Evolutionary conservation across 164 flowering plant genomes (phyloP), one percentile per base, ranked within the genome.

Genomic region (Aristolochia contorta): DNA sequence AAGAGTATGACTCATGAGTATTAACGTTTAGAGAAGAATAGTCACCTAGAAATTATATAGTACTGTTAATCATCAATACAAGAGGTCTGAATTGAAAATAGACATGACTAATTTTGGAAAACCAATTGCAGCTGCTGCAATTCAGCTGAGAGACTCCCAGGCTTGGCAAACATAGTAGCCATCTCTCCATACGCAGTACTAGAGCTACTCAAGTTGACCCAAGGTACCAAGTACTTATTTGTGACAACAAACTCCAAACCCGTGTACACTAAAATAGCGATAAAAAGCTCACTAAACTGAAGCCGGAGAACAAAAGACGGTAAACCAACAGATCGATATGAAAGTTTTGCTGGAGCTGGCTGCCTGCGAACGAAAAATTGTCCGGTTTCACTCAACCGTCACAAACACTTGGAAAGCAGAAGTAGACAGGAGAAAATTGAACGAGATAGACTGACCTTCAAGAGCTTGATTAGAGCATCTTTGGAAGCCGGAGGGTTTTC

Each of bases 391-490:
- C 8, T 41, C 50, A 21, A 16, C 10, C 16, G 21, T 21, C 37
- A 33, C 30, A 46, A 45, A 46, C 14, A 13, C 33, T 57, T 16
- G 8, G 37, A 23, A 21, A 25, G 8, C 49, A 57, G 48, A 45
- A 53, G 2, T 23, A 48, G 47, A 50, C 61, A 16, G 10, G 7
- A 21, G 54, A 43, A n/a, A 24, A 49, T 4, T 16, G 3, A 57
- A 14, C n/a, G 50, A 1, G 0, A 23, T 58, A 41, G 55, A 64
- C 66, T 50, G 0, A 88, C 98, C 91, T 87, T 86, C 22, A 89
- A 67, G 61, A 92, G 90, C 82, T 87, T 83, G 63, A 84, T 56
- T 22, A 92, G 84, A 45, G 81, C 71, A 65, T 87, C 98, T 67
- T 89, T 92, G 49, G 81, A 62, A 37, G 84, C 37, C 12, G 96